phyloP scores from a whole-genome alignment of 257 asterid genomes.

The Solanum appendiculatum region DNA sequence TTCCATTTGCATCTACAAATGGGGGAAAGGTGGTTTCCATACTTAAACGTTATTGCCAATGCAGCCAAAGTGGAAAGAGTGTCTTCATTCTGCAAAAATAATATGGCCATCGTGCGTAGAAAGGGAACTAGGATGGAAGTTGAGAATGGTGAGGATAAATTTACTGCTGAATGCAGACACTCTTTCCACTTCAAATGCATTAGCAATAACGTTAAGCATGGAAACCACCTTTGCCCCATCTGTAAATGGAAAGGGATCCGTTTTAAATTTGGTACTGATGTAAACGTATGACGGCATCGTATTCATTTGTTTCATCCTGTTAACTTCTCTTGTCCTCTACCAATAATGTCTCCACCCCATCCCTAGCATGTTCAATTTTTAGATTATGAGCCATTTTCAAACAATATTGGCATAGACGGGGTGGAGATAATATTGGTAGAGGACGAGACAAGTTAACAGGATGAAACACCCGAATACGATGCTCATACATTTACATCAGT shows the following conservation, averaged over 20 bases:
- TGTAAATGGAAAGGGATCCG: no score
- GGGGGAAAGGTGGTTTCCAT: background rate
- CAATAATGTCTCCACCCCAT: background rate
- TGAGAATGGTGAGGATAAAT: background rate
- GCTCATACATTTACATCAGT: background rate
- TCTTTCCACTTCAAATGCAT: background rate
- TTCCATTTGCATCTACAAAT: background rate
- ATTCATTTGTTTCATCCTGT: background rate
- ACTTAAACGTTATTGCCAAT: background rate
- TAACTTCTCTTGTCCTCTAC: background rate
- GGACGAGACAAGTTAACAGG: background rate
- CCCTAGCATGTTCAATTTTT: background rate
- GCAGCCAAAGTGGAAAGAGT: background rate
- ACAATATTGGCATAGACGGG: background rate
- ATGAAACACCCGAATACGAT: background rate
- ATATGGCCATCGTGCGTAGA: background rate
- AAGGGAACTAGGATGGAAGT: background rate
- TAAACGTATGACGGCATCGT: background rate
- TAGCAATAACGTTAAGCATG: background rate
- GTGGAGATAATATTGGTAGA: background rate
- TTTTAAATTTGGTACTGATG: background rate
- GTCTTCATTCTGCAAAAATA: no score
- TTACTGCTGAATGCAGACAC: background rate
- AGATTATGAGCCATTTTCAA: background rate
- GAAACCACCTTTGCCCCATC: background rate